Evolutionary conservation across 176 grass and related monocot species (phyloP), one percentile per base, ranked within the genome.

Genomic region (Luzula sylvatica): DNA sequence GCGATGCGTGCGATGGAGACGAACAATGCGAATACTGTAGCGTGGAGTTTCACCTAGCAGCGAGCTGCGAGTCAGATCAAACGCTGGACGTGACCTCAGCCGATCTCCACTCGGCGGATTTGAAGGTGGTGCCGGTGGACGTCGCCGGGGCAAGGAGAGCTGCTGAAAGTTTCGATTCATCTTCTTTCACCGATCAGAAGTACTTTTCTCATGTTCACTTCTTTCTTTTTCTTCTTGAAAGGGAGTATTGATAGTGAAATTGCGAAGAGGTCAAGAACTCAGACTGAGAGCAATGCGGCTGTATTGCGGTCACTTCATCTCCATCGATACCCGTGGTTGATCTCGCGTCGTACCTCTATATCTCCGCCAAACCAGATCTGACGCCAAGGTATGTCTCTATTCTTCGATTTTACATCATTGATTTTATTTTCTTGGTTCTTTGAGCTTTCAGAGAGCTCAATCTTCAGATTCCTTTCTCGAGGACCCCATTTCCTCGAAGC

Each of bases 211-310:
- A 23, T 52, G 7, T 5, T n/a, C n/a, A 11, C 19, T 14, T 49
- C 25, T 64, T 15, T 18, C 28, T 64, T 28, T 48, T 42, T 43
- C 32, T 48, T 35, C 26, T 26, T 49, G 3, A 40, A 98, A 85
- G 68, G 86, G 86, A 41, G 82, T 98, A 75, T 49, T 98, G 50
- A 90, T 90, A 14, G 86, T 90, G 28, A 98, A 98, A 65, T 79
- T 98, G 65, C 92, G 86, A 11, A 71, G 86, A 15, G 86, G 92
- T 7, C 92, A 98, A 76, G 92, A 90, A 65, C 47, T 98, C 23
- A 76, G 72, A 78, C 81, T 87, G 47, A 76, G 92, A 74, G 92
- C 92, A 13, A 90, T 98, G n/a, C n/a, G n/a, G n/a, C n/a, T n/a
- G n/a, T n/a, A n/a, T n/a, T n/a, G n/a, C n/a, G n/a, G n/a, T n/a